These are phyloP conservation scores for Solanum medicagineum DNA, from an alignment of 257 asterid genomes.

Conservation along the genomic window DNA sequence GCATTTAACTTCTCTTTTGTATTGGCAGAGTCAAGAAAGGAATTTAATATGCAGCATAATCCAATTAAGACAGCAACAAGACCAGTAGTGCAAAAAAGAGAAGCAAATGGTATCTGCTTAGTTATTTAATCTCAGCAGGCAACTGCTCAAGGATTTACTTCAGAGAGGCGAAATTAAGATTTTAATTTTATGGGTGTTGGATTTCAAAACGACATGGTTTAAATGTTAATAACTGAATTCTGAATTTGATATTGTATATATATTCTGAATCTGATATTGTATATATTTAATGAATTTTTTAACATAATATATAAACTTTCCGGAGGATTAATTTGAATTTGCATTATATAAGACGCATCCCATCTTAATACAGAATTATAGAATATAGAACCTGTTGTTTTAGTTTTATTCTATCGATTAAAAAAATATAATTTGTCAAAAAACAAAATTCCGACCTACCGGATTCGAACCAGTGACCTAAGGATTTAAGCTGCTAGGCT, in stretches of 20 bases:
- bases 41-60: slow-evolving; percentile 49
- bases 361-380: no score
- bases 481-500: background rate
- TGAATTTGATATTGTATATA: background rate
- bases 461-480: slow-evolving; percentile 4
- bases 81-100: background rate
- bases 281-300: background rate
- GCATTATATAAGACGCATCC: background rate
- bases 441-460: background rate
- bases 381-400: background rate
- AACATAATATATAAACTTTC: background rate
- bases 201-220: background rate
- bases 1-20: background rate
- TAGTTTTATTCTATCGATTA: background rate
- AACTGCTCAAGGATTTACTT: background rate
- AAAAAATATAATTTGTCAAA: no score
- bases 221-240: background rate
- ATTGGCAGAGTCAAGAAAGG: slow-evolving; percentile 49
- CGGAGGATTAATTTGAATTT: background rate
- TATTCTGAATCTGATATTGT: background rate
- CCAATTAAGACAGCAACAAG: slow-evolving; percentile 28
- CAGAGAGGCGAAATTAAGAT: background rate
- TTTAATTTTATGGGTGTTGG: background rate
- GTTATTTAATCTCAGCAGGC: background rate
- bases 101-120: background rate